Evolutionary conservation across 2,329 filamentous ascomycete species (phyloP).

Genomic region (Lizonia empirigonia): DNA sequence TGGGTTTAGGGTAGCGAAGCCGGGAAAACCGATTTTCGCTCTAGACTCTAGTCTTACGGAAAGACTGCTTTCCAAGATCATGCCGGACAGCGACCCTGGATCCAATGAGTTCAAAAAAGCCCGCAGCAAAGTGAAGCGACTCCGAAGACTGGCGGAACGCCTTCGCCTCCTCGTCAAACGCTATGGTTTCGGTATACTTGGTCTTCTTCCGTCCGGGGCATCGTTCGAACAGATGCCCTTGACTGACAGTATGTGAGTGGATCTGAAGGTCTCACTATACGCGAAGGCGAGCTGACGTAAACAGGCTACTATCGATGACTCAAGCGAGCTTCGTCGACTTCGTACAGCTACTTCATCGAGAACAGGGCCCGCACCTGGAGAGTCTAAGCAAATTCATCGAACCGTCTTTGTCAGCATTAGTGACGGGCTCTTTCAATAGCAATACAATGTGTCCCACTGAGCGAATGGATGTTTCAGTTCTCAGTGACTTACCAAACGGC

Average conservation of each 20-base stretch:
- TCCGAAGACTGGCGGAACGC: not conserved
- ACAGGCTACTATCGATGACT: too few species aligned
- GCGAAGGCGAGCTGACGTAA: too few species aligned
- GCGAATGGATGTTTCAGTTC: too few species aligned
- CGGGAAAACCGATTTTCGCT: not conserved
- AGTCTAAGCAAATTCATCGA: too few species aligned
- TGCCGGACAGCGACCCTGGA: not conserved
- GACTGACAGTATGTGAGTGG: slow-evolving; percentile 8
- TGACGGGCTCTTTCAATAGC: too few species aligned
- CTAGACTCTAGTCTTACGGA: not conserved
- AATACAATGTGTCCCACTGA: too few species aligned
- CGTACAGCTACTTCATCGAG: too few species aligned
- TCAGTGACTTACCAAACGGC: too few species aligned
- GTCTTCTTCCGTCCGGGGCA: slow-evolving; percentile 10
- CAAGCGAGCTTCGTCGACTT: too few species aligned
- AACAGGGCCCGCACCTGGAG: too few species aligned
- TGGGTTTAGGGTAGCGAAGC: not conserved
- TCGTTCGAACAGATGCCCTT: slow-evolving; percentile 7
- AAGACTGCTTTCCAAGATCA: not conserved
- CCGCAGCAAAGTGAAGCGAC: slow-evolving; percentile 3
- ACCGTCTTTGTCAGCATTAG: too few species aligned
- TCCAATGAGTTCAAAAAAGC: not conserved
- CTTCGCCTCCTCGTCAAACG: not conserved
- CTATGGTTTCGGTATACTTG: slow-evolving; percentile 8
- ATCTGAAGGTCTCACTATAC: too few species aligned